Percentiles rank a stretch among this genome's conserved stretches.
phyloP scores from a whole-genome alignment of 129 eudicot genomes.

The Pittosporum tobira region DNA sequence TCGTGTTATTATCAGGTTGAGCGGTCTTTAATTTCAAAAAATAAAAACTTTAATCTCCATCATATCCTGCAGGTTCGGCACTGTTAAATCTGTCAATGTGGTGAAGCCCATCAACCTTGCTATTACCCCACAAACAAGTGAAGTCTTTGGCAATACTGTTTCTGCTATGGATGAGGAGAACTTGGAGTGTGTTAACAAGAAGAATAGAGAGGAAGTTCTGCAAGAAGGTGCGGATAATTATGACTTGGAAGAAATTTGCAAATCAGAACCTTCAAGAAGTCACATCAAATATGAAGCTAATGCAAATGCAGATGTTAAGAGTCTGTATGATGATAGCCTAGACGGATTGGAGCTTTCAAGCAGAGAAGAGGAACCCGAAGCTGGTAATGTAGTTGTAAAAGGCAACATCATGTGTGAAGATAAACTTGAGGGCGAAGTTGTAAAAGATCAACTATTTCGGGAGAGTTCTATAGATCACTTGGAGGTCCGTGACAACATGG shows the following conservation, averaged over 20 bases:
- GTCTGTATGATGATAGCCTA: slow-evolving; percentile 12
- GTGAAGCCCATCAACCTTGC: slow-evolving; percentile 28
- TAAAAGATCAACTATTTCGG: slow-evolving; percentile 25
- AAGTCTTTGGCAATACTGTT: slow-evolving; percentile 11
- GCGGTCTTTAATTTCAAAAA: not conserved
- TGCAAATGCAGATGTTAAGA: slow-evolving; percentile 12
- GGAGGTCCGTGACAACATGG: slow-evolving; percentile 16
- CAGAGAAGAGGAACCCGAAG: slow-evolving; percentile 16
- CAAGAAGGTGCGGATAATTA: not conserved
- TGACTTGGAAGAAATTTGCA: slow-evolving; percentile 5
- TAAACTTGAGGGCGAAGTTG: slow-evolving; percentile 13
- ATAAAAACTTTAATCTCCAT: not conserved
- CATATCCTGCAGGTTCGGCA: slow-evolving; percentile 65
- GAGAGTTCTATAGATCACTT: slow-evolving; percentile 14
- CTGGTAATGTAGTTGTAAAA: slow-evolving; percentile 9
- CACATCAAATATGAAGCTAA: slow-evolving; percentile 18
- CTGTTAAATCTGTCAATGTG: slow-evolving; percentile 65
- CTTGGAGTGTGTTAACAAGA: slow-evolving; percentile 10
- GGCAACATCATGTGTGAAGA: slow-evolving; percentile 18
- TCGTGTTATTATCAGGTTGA: not conserved
- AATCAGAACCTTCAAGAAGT: slow-evolving; percentile 18
- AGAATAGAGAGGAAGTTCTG: not conserved
- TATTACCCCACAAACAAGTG: slow-evolving; percentile 20
- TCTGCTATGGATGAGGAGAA: slow-evolving; percentile 12
- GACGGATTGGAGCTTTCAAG: slow-evolving; percentile 3